phyloP scores from a whole-genome alignment of 306 rosid genomes.

The Malus domestica region DNA sequence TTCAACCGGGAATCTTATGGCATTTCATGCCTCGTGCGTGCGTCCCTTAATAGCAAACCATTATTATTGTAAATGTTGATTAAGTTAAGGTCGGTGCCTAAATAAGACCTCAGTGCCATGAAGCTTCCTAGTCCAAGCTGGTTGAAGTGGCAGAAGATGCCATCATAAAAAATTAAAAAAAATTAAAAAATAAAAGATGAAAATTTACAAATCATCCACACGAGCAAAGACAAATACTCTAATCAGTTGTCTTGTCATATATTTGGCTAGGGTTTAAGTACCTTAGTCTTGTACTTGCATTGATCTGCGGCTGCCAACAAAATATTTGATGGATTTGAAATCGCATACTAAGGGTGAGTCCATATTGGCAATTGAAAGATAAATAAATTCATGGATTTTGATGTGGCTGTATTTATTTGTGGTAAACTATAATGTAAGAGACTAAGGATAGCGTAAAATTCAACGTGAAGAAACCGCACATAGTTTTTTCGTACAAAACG shows the following conservation, averaged over 20 bases:
- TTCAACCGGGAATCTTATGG: conserved; percentile 34
- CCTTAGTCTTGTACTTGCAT: conserved; percentile 1
- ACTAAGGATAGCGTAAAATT: no score
- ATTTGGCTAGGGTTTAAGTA: background rate
- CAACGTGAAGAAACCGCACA: background rate
- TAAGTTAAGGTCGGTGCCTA: conserved; percentile 51
- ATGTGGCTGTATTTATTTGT: no score
- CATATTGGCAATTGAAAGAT: background rate
- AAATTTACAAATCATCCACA: background rate
- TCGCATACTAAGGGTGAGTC: background rate
- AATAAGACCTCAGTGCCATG: conserved; percentile 42
- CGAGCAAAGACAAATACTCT: background rate
- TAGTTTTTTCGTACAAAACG: background rate
- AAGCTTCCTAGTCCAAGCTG: conserved; percentile 42
- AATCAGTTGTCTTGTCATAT: background rate
- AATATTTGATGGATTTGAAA: background rate
- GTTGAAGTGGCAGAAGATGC: background rate
- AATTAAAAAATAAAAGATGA: no score
- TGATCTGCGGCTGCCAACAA: background rate
- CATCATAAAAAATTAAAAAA: background rate
- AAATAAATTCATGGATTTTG: background rate
- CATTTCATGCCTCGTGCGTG: conserved; percentile 35
- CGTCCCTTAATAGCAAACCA: conserved; percentile 22
- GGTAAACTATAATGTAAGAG: background rate
- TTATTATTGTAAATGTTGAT: conserved; percentile 7